These are phyloP conservation scores for Pistacia vera DNA, from an alignment of 345 rosid genomes.

Conservation along the genomic window DNA sequence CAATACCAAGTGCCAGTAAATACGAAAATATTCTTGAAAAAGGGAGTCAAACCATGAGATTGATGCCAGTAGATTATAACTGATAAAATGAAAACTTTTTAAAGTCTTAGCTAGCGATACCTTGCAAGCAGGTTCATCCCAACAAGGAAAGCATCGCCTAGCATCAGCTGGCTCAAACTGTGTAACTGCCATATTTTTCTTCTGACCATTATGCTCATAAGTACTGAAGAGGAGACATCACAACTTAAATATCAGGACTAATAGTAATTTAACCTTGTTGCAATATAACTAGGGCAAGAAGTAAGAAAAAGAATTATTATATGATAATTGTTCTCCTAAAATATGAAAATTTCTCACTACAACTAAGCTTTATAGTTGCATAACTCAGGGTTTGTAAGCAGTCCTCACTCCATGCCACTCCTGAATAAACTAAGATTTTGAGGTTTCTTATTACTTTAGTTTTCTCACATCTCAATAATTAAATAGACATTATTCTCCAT, in stretches of 20 bases:
- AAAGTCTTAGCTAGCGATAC: constrained; percentile 18
- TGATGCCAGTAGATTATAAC: not conserved
- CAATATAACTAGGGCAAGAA: not conserved
- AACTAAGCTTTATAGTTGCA: not conserved
- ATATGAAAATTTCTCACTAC: not conserved
- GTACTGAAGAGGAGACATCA: constrained; percentile 42
- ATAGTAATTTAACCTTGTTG: not conserved
- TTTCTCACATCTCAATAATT: not conserved
- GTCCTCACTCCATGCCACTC: not conserved
- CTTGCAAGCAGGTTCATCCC: constrained; percentile 99
- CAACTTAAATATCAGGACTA: not conserved
- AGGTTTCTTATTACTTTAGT: not conserved
- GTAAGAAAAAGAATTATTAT: not conserved
- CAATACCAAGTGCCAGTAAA: constrained; percentile 21
- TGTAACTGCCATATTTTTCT: constrained; percentile 97
- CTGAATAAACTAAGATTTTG: not conserved
- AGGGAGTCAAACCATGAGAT: not conserved
- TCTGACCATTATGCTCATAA: constrained; percentile 79
- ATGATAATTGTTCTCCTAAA: not conserved
- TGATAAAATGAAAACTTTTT: not conserved
- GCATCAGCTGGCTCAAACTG: constrained; percentile 99
- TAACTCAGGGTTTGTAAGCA: not conserved
- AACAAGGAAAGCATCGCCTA: constrained; percentile 92
- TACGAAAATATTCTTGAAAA: not conserved
- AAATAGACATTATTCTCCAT: not conserved